These are phyloP conservation scores for Metschnikowia reukaufii DNA, from an alignment of 805 yeast species.

Conservation along the genomic window DNA sequence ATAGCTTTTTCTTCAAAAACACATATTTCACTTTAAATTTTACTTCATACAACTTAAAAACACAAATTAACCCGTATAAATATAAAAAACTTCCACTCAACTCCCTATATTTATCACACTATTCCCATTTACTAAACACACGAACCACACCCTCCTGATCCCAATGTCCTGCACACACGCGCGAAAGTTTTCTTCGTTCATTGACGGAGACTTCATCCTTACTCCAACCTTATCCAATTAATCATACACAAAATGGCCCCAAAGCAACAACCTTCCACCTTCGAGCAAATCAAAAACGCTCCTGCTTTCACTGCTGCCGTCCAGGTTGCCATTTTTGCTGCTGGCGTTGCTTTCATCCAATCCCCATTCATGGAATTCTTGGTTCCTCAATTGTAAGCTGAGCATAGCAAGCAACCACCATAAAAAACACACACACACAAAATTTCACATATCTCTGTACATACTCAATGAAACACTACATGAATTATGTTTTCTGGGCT, in stretches of 20 bases:
- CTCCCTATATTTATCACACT: too few species aligned
- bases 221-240: neutral
- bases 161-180: slow-evolving; percentile 9
- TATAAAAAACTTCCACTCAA: too few species aligned
- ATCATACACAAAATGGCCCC: slow-evolving; percentile 18
- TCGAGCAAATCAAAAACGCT: slow-evolving; percentile 55
- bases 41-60: too few species aligned
- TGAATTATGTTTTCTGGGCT: neutral
- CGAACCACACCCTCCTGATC: too few species aligned
- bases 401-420: slow-evolving; percentile 3
- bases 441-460: slow-evolving; percentile 3
- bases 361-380: slow-evolving; percentile 79
- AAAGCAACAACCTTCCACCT: slow-evolving; percentile 25
- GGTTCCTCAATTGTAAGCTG: slow-evolving; percentile 62
- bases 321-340: slow-evolving; percentile 61
- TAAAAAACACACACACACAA: neutral
- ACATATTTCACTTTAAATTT: too few species aligned
- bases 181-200: slow-evolving; percentile 16
- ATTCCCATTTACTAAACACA: neutral
- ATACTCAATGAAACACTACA: slow-evolving; percentile 5
- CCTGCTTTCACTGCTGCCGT: slow-evolving; percentile 67
- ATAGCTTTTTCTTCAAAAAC: too few species aligned
- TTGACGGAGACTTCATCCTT: neutral
- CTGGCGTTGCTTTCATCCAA: slow-evolving; percentile 75
- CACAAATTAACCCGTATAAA: too few species aligned